Evolutionary conservation across 768 basidiomycete species (phyloP).

Genomic region (Cyathus striatus): DNA sequence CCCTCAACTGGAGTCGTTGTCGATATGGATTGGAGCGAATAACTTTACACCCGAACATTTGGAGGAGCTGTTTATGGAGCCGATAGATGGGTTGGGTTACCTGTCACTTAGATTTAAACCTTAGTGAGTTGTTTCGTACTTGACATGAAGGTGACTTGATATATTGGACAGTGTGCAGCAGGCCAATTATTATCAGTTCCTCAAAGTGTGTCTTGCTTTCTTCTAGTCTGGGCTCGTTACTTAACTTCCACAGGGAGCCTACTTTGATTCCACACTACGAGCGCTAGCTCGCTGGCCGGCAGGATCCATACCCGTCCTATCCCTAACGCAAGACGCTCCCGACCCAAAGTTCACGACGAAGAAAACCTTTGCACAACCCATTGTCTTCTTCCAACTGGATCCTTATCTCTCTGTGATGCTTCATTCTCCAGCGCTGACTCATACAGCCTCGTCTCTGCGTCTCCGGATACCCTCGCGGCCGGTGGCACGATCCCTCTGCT

Average conservation of each 20-base stretch:
- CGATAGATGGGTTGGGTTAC: conserved; percentile 38
- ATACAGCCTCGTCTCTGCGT: conserved; percentile 50
- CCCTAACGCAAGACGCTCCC: conserved; percentile 65
- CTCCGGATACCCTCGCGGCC: conserved; percentile 71
- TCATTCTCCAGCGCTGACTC: conserved; percentile 40
- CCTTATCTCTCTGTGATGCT: conserved; percentile 39
- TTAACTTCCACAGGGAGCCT: conserved; percentile 53
- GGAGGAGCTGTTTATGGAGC: conserved; percentile 53
- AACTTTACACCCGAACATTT: conserved; percentile 81
- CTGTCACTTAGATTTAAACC: conserved; percentile 76
- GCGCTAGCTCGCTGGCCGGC: conserved; percentile 63
- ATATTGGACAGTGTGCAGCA: conserved; percentile 47
- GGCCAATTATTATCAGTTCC: conserved; percentile 79
- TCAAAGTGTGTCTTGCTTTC: conserved; percentile 41
- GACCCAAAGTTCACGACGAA: conserved; percentile 26
- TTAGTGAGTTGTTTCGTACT: conserved; percentile 49
- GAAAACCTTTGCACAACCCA: conserved; percentile 71
- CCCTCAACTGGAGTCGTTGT: conserved; percentile 42
- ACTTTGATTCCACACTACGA: conserved; percentile 71
- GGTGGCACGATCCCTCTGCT: conserved; percentile 37
- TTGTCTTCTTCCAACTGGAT: conserved; percentile 78
- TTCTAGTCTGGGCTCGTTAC: background rate
- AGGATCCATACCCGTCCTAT: conserved; percentile 36
- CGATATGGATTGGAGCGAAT: conserved; percentile 66
- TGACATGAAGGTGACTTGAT: conserved; percentile 1